phyloP scores from a whole-genome alignment of 169 alveolate species.

The Cryptosporidium meleagridis region DNA sequence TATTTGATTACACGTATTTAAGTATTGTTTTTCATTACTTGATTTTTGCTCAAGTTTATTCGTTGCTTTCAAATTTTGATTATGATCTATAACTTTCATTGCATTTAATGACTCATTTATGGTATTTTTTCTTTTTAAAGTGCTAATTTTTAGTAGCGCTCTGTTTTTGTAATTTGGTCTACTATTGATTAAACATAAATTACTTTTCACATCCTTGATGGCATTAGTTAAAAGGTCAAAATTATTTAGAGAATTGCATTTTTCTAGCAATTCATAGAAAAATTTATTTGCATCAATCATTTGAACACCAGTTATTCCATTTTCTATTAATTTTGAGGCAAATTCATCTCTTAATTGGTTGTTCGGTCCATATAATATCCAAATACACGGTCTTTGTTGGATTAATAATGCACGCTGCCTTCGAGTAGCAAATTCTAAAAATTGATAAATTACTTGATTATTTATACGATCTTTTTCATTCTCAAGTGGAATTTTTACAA shows the following conservation, averaged over 20 bases:
- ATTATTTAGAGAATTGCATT: neutral
- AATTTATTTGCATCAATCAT: neutral
- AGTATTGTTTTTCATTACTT: slow-evolving; percentile 3
- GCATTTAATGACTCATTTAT: neutral
- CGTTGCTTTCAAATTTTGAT: neutral
- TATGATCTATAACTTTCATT: neutral
- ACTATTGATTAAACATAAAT: slow-evolving; percentile 1
- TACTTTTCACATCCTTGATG: slow-evolving; percentile 15
- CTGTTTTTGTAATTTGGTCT: slow-evolving; percentile 30
- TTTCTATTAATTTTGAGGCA: neutral
- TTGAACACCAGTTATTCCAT: slow-evolving; percentile 50
- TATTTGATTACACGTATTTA: neutral
- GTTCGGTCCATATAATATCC: slow-evolving; percentile 41
- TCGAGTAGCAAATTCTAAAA: slow-evolving; percentile 45
- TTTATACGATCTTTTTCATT: slow-evolving; percentile 17
- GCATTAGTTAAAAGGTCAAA: neutral
- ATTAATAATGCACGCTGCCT: slow-evolving; percentile 46
- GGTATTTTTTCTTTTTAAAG: neutral
- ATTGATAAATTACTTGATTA: slow-evolving; percentile 11
- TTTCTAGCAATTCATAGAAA: slow-evolving; percentile 17
- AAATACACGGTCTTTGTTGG: slow-evolving; percentile 52
- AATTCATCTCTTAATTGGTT: slow-evolving; percentile 13
- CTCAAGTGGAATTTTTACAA: slow-evolving; percentile 54
- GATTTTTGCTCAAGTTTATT: neutral
- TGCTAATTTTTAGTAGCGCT: slow-evolving; percentile 4